phyloP scores from a whole-genome alignment of 2,329 filamentous ascomycete genomes.

The Cladophialophora carrionii region DNA sequence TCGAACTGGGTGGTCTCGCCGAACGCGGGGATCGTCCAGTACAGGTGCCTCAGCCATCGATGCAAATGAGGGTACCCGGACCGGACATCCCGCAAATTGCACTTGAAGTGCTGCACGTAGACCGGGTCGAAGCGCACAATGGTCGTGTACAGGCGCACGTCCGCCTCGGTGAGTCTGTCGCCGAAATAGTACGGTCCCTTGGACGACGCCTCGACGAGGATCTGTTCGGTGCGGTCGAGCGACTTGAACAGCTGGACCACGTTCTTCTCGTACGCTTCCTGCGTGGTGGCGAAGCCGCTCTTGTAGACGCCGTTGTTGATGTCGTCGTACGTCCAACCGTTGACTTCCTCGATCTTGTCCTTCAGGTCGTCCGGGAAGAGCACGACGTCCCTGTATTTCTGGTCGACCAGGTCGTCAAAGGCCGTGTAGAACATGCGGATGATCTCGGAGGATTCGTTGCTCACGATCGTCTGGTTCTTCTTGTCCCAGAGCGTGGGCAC shows the following conservation, averaged over 20 bases:
- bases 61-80: slow-evolving; percentile 81
- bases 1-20: slow-evolving; percentile 83
- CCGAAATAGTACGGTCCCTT: slow-evolving; percentile 73
- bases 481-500: slow-evolving; percentile 81
- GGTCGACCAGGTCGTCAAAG: slow-evolving; percentile 72
- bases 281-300: slow-evolving; percentile 79
- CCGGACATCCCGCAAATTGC: slow-evolving; percentile 82
- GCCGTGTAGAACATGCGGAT: slow-evolving; percentile 83
- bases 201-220: slow-evolving; percentile 57
- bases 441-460: slow-evolving; percentile 88
- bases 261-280: slow-evolving; percentile 78
- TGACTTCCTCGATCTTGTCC: slow-evolving; percentile 71
- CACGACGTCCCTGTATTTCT: slow-evolving; percentile 60
- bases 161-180: slow-evolving; percentile 74
- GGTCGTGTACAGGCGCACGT: slow-evolving; percentile 75
- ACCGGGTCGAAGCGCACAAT: slow-evolving; percentile 73
- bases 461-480: slow-evolving; percentile 74
- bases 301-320: slow-evolving; percentile 59
- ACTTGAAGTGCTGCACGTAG: slow-evolving; percentile 82
- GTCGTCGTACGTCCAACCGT: slow-evolving; percentile 77
- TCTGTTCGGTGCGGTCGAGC: slow-evolving; percentile 74
- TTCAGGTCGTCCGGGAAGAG: slow-evolving; percentile 70
- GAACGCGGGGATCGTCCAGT: slow-evolving; percentile 82
- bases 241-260: slow-evolving; percentile 72
- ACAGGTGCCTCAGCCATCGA: slow-evolving; percentile 78